Evolutionary conservation across 352 stramenopile genomes (phyloP).

Genomic region (Pythium apleroticum): DNA sequence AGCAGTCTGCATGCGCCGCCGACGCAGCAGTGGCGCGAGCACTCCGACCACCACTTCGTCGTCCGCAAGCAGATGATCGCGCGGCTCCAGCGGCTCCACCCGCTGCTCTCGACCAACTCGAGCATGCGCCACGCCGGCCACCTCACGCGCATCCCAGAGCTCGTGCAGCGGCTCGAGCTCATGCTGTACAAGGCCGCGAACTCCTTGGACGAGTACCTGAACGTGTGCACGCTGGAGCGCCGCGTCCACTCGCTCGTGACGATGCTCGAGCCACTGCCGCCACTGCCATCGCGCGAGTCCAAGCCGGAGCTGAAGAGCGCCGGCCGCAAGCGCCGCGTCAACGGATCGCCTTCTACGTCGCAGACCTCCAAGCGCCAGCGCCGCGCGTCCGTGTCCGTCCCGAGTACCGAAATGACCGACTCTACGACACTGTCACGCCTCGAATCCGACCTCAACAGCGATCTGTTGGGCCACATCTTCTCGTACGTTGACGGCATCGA

Average conservation of each 20-base stretch:
- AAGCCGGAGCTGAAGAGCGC: not conserved
- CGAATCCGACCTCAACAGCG: constrained; percentile 53
- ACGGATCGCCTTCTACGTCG: constrained; percentile 18
- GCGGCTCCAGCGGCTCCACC: constrained; percentile 37
- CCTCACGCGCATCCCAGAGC: constrained; percentile 35
- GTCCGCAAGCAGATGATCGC: constrained; percentile 54
- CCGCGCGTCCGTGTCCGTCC: not conserved
- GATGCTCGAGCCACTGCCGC: constrained; percentile 44
- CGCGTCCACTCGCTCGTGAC: constrained; percentile 76
- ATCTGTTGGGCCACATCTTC: constrained; percentile 58
- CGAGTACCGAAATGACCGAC: constrained; percentile 4
- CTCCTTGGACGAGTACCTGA: constrained; percentile 66
- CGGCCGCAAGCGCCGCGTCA: constrained; percentile 17
- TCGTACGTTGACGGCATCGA: constrained; percentile 54
- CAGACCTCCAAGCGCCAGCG: constrained; percentile 16
- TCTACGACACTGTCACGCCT: constrained; percentile 13
- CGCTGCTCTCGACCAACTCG: constrained; percentile 26
- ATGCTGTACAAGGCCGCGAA: constrained; percentile 71
- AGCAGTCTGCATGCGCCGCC: not conserved
- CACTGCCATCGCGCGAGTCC: not conserved
- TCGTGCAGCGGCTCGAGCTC: constrained; percentile 74
- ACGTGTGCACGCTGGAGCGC: constrained; percentile 59
- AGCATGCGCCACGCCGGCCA: constrained; percentile 26
- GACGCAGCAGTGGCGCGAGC: constrained; percentile 11
- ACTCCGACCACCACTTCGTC: constrained; percentile 35